phyloP scores from a whole-genome alignment of 2,329 filamentous ascomycete genomes.

The Ceratocystis huliohia region DNA sequence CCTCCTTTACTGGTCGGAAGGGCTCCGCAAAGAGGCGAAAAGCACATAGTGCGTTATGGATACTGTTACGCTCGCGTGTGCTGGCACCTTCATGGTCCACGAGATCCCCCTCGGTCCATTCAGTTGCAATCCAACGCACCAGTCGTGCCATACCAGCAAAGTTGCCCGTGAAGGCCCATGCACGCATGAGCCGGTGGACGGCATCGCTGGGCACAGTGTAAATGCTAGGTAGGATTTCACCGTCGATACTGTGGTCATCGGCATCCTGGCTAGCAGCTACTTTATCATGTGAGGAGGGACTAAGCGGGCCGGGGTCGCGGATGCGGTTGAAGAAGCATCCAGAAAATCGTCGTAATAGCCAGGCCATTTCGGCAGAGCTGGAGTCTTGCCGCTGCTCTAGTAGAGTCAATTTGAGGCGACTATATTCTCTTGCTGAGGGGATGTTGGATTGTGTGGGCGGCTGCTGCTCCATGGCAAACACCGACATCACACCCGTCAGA shows the following conservation, averaged over 20 bases:
- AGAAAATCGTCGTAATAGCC: conserved; percentile 14
- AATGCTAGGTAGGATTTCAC: neutral
- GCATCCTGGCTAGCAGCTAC: neutral
- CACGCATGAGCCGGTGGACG: conserved; percentile 34
- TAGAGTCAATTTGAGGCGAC: conserved; percentile 7
- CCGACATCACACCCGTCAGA: conserved; percentile 5
- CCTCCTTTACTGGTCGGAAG: conserved; percentile 28
- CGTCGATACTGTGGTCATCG: neutral
- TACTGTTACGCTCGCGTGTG: conserved; percentile 27
- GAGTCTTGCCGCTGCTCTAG: conserved; percentile 5
- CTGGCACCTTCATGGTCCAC: conserved; percentile 9
- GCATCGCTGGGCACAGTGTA: conserved; percentile 10
- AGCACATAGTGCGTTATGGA: conserved; percentile 31
- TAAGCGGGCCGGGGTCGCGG: neutral
- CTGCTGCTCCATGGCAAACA: conserved; percentile 9
- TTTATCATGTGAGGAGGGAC: neutral
- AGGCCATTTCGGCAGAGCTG: conserved; percentile 6
- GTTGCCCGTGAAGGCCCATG: conserved; percentile 49
- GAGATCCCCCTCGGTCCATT: conserved; percentile 32
- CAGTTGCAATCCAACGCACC: conserved; percentile 44
- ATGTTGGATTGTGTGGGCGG: conserved; percentile 1
- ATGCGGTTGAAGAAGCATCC: conserved; percentile 10
- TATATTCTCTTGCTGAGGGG: conserved; percentile 10
- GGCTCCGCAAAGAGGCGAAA: conserved; percentile 39
- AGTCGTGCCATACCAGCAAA: conserved; percentile 43